Evolutionary conservation across 2,329 filamentous ascomycete species (phyloP).

Genomic region (Blastomyces parvus): DNA sequence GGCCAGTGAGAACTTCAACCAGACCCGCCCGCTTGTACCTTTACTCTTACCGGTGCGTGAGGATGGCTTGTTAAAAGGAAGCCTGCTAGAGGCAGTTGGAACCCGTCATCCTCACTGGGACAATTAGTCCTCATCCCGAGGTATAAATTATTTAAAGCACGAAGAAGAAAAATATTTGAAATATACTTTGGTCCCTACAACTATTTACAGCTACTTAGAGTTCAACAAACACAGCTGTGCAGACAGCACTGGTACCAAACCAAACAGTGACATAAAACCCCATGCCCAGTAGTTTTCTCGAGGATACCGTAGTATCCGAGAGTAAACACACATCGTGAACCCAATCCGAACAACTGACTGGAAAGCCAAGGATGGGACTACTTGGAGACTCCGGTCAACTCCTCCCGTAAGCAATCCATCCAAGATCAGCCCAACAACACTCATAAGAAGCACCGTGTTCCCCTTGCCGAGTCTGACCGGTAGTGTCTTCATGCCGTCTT

Average conservation of each 20-base stretch:
- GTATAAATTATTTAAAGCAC: background rate
- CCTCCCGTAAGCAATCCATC: background rate
- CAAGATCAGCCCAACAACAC: background rate
- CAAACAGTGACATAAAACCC: slow-evolving; percentile 6
- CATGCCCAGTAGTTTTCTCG: slow-evolving; percentile 6
- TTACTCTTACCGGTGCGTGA: background rate
- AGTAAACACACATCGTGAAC: slow-evolving; percentile 4
- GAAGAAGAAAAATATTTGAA: background rate
- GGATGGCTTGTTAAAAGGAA: background rate
- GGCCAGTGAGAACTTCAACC: slow-evolving; percentile 9
- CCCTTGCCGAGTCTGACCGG: background rate
- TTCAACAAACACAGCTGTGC: background rate
- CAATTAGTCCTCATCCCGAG: background rate
- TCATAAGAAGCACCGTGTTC: background rate
- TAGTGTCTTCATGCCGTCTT: slow-evolving; percentile 9
- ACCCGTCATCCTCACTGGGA: background rate
- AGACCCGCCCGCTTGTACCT: background rate
- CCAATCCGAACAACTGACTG: background rate
- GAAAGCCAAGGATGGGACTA: background rate
- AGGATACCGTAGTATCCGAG: slow-evolving; percentile 4
- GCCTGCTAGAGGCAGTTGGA: background rate
- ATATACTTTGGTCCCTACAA: background rate
- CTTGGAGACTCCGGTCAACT: background rate
- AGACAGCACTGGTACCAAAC: slow-evolving; percentile 2
- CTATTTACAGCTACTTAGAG: background rate